Evolutionary conservation across 2,329 filamentous ascomycete species (phyloP).

Genomic region (Alternaria ventricosa): DNA sequence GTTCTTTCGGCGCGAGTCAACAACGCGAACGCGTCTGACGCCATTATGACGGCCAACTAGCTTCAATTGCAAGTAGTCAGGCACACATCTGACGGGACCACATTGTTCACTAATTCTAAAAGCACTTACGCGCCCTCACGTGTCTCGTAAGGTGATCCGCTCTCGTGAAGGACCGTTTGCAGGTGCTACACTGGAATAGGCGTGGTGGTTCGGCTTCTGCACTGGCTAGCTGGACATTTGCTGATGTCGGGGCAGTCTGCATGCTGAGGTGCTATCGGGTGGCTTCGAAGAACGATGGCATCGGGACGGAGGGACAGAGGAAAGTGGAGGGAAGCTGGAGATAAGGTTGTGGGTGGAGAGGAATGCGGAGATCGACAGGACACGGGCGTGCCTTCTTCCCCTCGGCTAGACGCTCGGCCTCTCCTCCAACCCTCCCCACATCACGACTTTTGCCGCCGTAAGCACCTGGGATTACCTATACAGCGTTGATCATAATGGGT

Average conservation of each 20-base stretch:
- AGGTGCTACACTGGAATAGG: constrained; percentile 59
- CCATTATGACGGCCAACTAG: background rate
- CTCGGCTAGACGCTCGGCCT: background rate
- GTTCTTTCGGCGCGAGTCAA: background rate
- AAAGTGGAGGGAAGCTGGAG: constrained; percentile 35
- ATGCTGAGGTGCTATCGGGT: constrained; percentile 19
- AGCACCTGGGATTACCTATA: background rate
- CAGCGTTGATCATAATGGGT: background rate
- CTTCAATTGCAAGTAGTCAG: background rate
- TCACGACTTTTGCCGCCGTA: constrained; percentile 14
- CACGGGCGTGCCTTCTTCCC: background rate
- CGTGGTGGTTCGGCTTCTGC: constrained; percentile 29
- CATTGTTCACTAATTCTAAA: background rate
- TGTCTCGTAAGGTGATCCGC: constrained; percentile 62
- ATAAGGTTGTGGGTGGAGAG: constrained; percentile 18
- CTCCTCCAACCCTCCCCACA: constrained; percentile 14
- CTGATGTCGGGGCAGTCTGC: constrained; percentile 19
- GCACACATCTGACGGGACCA: background rate
- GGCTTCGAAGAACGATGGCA: constrained; percentile 15
- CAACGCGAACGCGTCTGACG: background rate
- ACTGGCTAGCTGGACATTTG: constrained; percentile 14
- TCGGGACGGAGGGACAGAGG: constrained; percentile 25
- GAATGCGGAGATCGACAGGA: constrained; percentile 12
- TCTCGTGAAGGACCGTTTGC: constrained; percentile 59
- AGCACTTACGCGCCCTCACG: constrained; percentile 56